Conservation (phyloP, 2,329 filamentous ascomycete species). For the Ascochyta rabiei region DNA sequence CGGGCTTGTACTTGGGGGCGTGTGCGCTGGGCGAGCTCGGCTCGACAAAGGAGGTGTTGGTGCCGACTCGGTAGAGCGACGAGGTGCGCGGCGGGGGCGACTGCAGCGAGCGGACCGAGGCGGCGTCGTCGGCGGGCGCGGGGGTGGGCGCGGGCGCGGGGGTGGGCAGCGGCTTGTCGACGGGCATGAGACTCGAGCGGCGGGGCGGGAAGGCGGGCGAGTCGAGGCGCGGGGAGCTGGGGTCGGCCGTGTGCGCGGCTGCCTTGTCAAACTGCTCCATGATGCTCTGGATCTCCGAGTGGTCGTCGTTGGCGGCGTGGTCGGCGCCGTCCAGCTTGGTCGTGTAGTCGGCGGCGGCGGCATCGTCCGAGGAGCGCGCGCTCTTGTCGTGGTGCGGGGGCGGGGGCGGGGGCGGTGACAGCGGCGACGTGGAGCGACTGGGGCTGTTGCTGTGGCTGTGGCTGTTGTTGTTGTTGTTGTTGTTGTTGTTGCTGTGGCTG, state of each 20-base stretch:
- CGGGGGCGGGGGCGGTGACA: constrained; percentile 23
- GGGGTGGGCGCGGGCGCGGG: constrained; percentile 26
- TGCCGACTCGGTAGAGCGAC: constrained; percentile 41
- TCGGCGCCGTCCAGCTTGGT: constrained; percentile 54
- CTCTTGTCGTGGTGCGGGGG: constrained; percentile 40
- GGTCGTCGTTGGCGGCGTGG: constrained; percentile 63
- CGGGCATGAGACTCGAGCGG: constrained; percentile 82
- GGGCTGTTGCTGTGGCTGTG: constrained; percentile 51
- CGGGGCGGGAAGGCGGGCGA: constrained; percentile 74
- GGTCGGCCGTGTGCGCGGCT: constrained; percentile 73
- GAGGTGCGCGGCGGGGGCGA: constrained; percentile 45
- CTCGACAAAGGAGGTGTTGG: constrained; percentile 40
- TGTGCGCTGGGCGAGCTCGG: constrained; percentile 42
- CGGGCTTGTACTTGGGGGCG: constrained; percentile 62
- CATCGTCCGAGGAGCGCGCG: constrained; percentile 47
- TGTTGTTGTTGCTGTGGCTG: too few relatives aligned
- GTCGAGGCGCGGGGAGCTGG: constrained; percentile 78
- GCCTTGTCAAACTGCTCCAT: constrained; percentile 93
- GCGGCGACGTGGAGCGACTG: constrained; percentile 45
- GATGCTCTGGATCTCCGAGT: constrained; percentile 91
- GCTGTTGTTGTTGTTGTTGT: too few relatives aligned
- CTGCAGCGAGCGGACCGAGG: constrained; percentile 30
- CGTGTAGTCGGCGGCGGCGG: constrained; percentile 50
- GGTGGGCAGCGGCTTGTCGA: constrained; percentile 53
- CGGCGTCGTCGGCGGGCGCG: constrained; percentile 29